Conservation (phyloP, 331 rosid species). For the Malus hybrid region DNA sequence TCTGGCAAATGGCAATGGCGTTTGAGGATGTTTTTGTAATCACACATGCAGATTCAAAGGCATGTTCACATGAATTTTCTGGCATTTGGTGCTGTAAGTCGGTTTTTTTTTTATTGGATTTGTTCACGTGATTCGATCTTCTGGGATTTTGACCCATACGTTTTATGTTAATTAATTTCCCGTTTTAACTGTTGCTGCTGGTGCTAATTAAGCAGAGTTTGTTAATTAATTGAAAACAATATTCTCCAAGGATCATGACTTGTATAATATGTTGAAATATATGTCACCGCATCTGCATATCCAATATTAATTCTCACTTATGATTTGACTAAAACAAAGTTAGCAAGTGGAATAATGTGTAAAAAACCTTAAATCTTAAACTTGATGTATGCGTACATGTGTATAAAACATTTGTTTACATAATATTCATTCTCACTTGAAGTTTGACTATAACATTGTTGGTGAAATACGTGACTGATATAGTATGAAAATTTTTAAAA, state of each 20-base stretch:
- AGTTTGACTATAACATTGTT: background rate
- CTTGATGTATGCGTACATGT: background rate
- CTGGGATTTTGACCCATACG: background rate
- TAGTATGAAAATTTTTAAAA: no score
- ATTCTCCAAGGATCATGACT: background rate
- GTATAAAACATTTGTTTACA: background rate
- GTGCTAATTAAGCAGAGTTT: background rate
- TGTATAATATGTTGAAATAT: background rate
- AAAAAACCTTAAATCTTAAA: no score
- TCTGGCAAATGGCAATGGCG: background rate
- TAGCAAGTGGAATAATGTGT: background rate
- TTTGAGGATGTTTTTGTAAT: background rate
- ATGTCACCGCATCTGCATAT: background rate
- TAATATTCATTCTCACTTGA: background rate
- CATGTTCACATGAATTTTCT: background rate
- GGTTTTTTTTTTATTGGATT: background rate
- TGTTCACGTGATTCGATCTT: background rate
- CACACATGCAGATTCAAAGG: background rate
- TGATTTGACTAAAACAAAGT: background rate
- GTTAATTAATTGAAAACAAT: background rate
- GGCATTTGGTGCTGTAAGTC: background rate
- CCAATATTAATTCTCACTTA: background rate
- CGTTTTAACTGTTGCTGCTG: background rate
- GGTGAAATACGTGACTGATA: no score
- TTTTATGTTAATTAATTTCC: background rate